phyloP scores from a whole-genome alignment of 495 filamentous ascomycete genomes.

The Bathelium albidoporum region DNA sequence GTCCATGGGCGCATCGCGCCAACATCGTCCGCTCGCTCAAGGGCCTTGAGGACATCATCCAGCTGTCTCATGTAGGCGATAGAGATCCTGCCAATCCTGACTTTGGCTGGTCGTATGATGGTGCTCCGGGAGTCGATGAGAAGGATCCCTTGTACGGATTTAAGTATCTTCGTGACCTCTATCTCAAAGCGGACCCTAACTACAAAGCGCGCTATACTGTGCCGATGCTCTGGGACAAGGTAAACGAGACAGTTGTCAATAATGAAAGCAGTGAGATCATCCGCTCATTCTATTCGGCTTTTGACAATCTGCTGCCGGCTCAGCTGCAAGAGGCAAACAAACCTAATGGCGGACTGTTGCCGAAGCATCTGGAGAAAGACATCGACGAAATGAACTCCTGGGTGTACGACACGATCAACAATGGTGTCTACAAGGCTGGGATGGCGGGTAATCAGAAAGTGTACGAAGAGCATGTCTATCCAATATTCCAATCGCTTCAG shows the following conservation, averaged over 20 bases:
- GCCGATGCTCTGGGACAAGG: conserved; percentile 53
- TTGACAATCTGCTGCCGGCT: conserved; percentile 43
- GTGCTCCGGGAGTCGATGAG: conserved; percentile 15
- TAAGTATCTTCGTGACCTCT: conserved; percentile 50
- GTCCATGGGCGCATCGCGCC: conserved; percentile 76
- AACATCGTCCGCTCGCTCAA: conserved; percentile 70
- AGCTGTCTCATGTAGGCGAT: conserved; percentile 57
- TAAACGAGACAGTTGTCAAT: conserved; percentile 36
- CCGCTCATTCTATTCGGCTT: conserved; percentile 32
- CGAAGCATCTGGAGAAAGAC: conserved; percentile 38
- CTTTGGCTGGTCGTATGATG: conserved; percentile 66
- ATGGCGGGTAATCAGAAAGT: conserved; percentile 57
- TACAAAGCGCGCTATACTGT: conserved; percentile 54
- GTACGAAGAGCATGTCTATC: conserved; percentile 48
- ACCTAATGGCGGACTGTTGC: conserved; percentile 45
- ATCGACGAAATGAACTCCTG: conserved; percentile 57
- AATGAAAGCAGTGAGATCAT: conserved; percentile 33
- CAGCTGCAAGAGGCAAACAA: conserved; percentile 36
- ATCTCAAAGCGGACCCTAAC: conserved; percentile 48
- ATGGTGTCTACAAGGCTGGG: conserved; percentile 61
- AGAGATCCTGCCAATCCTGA: conserved; percentile 39
- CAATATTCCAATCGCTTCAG: conserved; percentile 55
- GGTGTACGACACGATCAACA: conserved; percentile 57
- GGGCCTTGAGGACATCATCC: conserved; percentile 62
- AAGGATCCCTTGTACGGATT: conserved; percentile 34